Evolutionary conservation across 1,284 basidiomycete genomes (phyloP), one percentile per base, ranked within the genome.

Genomic region (Cutaneotrichosporon sp.): DNA sequence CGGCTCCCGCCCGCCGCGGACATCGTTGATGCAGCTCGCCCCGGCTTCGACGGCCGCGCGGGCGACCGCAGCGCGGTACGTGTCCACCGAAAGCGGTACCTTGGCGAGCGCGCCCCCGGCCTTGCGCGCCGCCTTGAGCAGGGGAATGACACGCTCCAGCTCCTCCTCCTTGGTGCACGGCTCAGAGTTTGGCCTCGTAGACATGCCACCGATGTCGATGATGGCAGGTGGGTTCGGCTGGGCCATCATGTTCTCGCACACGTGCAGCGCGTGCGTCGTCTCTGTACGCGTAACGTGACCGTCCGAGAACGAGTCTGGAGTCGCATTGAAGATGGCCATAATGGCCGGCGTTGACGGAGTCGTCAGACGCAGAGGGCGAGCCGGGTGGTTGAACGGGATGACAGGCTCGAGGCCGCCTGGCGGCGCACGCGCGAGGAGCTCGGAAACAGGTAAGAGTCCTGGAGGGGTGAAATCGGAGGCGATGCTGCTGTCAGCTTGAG

Each of bases 301-400:
- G 68, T 98, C 94, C 0, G 95, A 98, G 81, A 99, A 99, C 0
- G 94, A 97, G 79, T 99, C 95, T 1, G 97, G 97, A 0, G 97
- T 99, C 3, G 87, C 85, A 74, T 99, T 98, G 67, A 99, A 85
- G 5, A 93, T 97, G 0, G 90, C 90, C 97, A 99, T 99, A 62
- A 98, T 78, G 62, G 85, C 84, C 1, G 91, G 93, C 29, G 69
- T 70, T 13, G 74, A 68, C 1, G 59, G 59, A 0, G 36, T 25
- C 62, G 65, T 59, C 51, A 79, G 70, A 1, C 82, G 80, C 66
- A 86, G 82, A n/a, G 73, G 76, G 78, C 86, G 85, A 87, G 74
- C 83, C 79, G 27, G 82, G 58, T 63, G 14, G 52, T 69, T 56
- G 72, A 72, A 67, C 31, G 70, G 66, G 24, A 80, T 74, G 62